Evolutionary conservation across 1,139 yeast species (phyloP).

Genomic region (Debaryomycetaceae sp.): DNA sequence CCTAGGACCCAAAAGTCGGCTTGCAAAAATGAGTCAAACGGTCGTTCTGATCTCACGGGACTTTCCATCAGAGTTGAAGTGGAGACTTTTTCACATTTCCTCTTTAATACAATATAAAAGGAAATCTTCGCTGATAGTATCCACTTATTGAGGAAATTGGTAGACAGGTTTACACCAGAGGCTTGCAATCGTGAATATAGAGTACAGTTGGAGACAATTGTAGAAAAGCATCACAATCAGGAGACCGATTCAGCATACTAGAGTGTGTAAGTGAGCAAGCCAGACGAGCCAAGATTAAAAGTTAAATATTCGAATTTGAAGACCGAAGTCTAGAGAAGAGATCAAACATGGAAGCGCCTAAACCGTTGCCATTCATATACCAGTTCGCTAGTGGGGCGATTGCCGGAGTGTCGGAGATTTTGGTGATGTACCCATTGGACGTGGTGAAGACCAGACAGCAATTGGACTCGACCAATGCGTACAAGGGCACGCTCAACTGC

Average conservation of each 20-base stretch:
- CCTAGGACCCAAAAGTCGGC: neutral
- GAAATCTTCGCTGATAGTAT: neutral
- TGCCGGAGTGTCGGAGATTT: constrained; percentile 96
- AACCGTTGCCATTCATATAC: constrained; percentile 74
- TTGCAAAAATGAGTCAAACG: neutral
- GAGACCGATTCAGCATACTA: no score
- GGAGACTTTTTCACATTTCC: neutral
- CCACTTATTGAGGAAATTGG: neutral
- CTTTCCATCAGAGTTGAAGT: neutral
- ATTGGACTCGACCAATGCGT: constrained; percentile 65
- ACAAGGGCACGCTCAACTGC: constrained; percentile 82
- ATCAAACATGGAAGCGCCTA: constrained; percentile 14
- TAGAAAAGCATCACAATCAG: neutral
- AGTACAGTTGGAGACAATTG: neutral
- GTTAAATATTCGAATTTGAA: no score
- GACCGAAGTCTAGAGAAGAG: neutral
- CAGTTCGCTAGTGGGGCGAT: constrained; percentile 94
- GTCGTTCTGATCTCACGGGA: neutral
- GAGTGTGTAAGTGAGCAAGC: no score
- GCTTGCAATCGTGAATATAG: neutral
- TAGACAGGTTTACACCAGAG: neutral
- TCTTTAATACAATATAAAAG: neutral
- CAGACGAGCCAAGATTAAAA: no score
- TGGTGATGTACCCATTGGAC: constrained; percentile 97
- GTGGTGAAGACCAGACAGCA: constrained; percentile 98